Evolutionary conservation across 129 eudicot species (phyloP).

Genomic region (Oenanthe sinensis): DNA sequence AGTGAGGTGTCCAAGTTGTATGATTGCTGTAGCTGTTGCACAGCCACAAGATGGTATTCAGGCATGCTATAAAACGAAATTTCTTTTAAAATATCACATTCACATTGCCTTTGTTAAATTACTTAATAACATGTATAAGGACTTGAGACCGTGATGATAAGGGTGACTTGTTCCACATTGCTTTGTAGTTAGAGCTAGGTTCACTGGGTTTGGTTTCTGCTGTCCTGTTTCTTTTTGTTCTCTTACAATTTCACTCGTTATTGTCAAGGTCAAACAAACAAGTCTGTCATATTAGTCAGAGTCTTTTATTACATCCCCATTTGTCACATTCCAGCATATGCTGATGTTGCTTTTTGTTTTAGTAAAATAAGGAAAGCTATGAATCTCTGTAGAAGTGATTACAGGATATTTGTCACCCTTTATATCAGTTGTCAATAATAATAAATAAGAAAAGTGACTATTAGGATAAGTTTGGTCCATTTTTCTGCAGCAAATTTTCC

Average conservation of each 20-base stretch:
- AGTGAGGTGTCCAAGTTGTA: conserved; percentile 80
- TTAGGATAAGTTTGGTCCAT: too few relatives aligned
- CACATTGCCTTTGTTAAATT: conserved; percentile 2
- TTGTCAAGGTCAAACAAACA: background rate
- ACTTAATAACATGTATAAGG: background rate
- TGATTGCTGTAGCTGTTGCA: conserved; percentile 67
- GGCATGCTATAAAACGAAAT: conserved; percentile 43
- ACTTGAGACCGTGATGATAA: background rate
- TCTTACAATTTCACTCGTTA: background rate
- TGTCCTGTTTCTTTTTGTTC: background rate
- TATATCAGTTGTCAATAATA: too few relatives aligned
- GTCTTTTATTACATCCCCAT: background rate
- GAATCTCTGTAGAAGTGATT: too few relatives aligned
- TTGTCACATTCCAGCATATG: background rate
- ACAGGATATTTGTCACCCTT: too few relatives aligned
- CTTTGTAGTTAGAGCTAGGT: background rate
- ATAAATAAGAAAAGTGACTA: too few relatives aligned
- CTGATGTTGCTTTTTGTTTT: background rate
- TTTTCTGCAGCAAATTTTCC: too few relatives aligned
- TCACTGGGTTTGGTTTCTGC: background rate
- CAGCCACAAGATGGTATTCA: conserved; percentile 98
- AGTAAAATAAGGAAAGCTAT: too few relatives aligned
- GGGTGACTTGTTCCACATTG: background rate
- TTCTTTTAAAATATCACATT: background rate
- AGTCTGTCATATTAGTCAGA: background rate